A percentile compares a stretch with the other conserved stretches of the same genome.
phyloP scores from a whole-genome alignment of 768 basidiomycete genomes.

The Trametes cingulata region DNA sequence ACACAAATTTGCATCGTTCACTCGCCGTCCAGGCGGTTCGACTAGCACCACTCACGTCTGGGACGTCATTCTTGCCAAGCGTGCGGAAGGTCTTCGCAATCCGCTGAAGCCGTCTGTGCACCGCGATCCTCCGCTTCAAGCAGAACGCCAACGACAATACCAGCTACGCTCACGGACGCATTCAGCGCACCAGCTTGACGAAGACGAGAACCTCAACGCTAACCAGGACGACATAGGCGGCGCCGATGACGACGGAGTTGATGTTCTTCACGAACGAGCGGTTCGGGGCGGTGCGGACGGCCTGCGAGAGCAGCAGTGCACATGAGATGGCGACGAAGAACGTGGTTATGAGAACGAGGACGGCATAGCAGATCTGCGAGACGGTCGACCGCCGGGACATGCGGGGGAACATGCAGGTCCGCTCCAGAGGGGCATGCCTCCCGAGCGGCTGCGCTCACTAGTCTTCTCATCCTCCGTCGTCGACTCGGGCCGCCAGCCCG shows the following conservation, averaged over 20 bases:
- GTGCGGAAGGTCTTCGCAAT: conserved; percentile 63
- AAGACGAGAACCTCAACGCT: conserved; percentile 26
- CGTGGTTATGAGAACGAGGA: conserved; percentile 31
- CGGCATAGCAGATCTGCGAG: conserved; percentile 53
- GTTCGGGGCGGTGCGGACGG: conserved; percentile 61
- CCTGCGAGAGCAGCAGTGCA: conserved; percentile 66
- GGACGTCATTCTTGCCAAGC: conserved; percentile 56
- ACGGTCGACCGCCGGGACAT: conserved; percentile 49
- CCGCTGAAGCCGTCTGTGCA: conserved; percentile 61
- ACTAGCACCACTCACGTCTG: conserved; percentile 48
- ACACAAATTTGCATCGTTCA: not conserved
- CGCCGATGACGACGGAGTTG: conserved; percentile 67
- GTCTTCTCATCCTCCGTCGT: not conserved
- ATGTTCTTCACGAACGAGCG: conserved; percentile 60
- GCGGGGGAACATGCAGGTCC: conserved; percentile 25
- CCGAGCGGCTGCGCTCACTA: no score
- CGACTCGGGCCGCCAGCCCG: not conserved
- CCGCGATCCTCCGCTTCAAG: conserved; percentile 66
- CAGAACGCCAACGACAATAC: conserved; percentile 61
- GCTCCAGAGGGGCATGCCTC: conserved; percentile 5
- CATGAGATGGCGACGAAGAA: conserved; percentile 62
- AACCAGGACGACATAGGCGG: conserved; percentile 72
- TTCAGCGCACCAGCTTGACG: conserved; percentile 26
- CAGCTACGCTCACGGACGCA: conserved; percentile 36
- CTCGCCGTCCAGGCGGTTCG: not conserved